Conservation (phyloP, 768 basidiomycete genomes). For the Filobasidium wieringae region DNA sequence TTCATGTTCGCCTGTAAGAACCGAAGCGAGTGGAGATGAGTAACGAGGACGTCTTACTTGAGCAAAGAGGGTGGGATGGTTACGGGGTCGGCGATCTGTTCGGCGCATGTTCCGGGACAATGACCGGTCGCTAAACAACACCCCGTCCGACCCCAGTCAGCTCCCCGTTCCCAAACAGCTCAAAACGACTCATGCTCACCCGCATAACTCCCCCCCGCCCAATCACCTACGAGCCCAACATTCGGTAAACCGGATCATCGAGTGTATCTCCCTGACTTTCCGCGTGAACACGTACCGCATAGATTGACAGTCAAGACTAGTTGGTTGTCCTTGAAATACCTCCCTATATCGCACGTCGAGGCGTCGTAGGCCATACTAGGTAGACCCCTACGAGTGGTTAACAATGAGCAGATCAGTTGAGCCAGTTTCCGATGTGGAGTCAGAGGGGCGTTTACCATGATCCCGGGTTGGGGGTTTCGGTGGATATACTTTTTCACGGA, state of each 20-base stretch:
- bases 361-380: slow-evolving; percentile 29
- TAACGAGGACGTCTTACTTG: not conserved
- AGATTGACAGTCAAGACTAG: slow-evolving; percentile 36
- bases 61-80: not conserved
- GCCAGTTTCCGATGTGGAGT: not conserved
- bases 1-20: slow-evolving; percentile 26
- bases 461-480: not conserved
- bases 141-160: not conserved
- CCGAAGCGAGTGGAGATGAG: not conserved
- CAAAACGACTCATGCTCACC: slow-evolving; percentile 17
- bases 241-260: too few relatives aligned
- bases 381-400: slow-evolving; percentile 22
- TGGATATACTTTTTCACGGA: not conserved
- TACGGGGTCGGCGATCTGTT: slow-evolving; percentile 28
- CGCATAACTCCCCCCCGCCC: slow-evolving; percentile 28
- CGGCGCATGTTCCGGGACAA: slow-evolving; percentile 35
- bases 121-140: slow-evolving; percentile 18
- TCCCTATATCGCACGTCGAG: slow-evolving; percentile 29
- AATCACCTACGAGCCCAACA: slow-evolving; percentile 22
- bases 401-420: slow-evolving; percentile 16
- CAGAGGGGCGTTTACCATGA: not conserved
- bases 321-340: slow-evolving; percentile 32
- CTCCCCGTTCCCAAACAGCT: not conserved
- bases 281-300: slow-evolving; percentile 24
- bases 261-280: not conserved